Evolutionary conservation across 2,329 filamentous ascomycete species (phyloP).

Genomic region (Apiospora malaysiana): DNA sequence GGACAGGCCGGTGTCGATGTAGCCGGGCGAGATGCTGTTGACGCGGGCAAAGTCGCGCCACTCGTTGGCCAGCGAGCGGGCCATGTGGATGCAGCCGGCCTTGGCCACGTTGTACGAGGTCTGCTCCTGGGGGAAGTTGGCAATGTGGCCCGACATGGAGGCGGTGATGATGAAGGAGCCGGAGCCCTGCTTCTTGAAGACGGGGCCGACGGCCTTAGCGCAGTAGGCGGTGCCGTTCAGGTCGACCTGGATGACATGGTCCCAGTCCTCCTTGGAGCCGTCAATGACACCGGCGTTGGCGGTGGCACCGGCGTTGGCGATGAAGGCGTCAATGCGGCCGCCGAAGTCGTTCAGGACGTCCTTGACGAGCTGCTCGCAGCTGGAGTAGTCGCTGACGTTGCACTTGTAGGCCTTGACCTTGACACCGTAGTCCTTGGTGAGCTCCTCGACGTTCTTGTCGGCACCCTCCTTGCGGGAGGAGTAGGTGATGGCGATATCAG

Average conservation of each 20-base stretch:
- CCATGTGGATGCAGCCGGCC: conserved; percentile 52
- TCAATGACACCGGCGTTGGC: conserved; percentile 63
- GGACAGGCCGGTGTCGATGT: conserved; percentile 53
- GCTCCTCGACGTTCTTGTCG: conserved; percentile 68
- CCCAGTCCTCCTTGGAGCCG: conserved; percentile 61
- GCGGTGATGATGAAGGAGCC: conserved; percentile 70
- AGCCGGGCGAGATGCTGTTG: conserved; percentile 67
- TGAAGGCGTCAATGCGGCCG: conserved; percentile 71
- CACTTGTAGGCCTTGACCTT: conserved; percentile 68
- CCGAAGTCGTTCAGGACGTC: conserved; percentile 77
- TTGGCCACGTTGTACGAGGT: conserved; percentile 67
- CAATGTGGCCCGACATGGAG: conserved; percentile 69
- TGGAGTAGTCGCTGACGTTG: conserved; percentile 58
- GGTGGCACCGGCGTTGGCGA: conserved; percentile 73
- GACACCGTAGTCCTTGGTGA: conserved; percentile 70
- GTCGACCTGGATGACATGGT: conserved; percentile 64
- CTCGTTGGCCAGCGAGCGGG: conserved; percentile 58
- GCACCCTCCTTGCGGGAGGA: conserved; percentile 72
- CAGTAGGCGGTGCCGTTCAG: conserved; percentile 71
- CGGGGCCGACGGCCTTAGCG: conserved; percentile 61
- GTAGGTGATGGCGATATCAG: conserved; percentile 75
- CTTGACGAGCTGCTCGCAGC: conserved; percentile 58
- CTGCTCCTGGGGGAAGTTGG: conserved; percentile 70
- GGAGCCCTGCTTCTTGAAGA: conserved; percentile 66
- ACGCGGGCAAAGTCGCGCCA: conserved; percentile 68